Conservation (phyloP, 805 yeast genomes). For the Saturnispora kantuleensis region DNA sequence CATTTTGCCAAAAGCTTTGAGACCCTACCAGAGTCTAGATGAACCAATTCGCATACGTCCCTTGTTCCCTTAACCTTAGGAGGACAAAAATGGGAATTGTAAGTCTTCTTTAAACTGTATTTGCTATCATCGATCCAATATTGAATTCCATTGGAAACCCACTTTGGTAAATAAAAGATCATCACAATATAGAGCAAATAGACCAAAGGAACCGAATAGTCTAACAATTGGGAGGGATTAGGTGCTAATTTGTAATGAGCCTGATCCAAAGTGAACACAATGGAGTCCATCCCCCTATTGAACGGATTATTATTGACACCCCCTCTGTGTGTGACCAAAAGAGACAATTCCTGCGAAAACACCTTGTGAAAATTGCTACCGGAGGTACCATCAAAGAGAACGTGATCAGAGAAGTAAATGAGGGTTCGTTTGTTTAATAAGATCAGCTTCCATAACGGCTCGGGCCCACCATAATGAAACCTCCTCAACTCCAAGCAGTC, state of each 20-base stretch:
- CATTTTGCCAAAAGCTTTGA: conserved; percentile 3
- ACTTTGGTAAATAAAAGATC: conserved; percentile 7
- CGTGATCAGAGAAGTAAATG: conserved; percentile 23
- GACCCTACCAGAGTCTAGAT: conserved; percentile 3
- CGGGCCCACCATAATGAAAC: conserved; percentile 6
- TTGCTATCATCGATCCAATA: conserved; percentile 9
- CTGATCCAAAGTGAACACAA: background rate
- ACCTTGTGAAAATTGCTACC: conserved; percentile 26
- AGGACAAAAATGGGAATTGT: background rate
- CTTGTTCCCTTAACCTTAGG: background rate
- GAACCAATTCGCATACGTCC: conserved; percentile 7
- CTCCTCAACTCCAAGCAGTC: conserved; percentile 6
- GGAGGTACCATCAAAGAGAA: conserved; percentile 28
- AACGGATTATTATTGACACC: background rate
- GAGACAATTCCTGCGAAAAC: conserved; percentile 8
- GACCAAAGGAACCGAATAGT: conserved; percentile 10
- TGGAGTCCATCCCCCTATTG: background rate
- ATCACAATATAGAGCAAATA: conserved; percentile 8
- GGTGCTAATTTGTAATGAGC: conserved; percentile 7
- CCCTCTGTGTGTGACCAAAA: background rate
- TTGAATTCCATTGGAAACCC: conserved; percentile 3
- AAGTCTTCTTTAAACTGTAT: conserved; percentile 3
- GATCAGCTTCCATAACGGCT: conserved; percentile 17
- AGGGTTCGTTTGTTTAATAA: conserved; percentile 11
- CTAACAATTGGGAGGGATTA: conserved; percentile 10